Evolutionary conservation across 768 basidiomycete genomes (phyloP).

Genomic region (Amanita fuliginea): DNA sequence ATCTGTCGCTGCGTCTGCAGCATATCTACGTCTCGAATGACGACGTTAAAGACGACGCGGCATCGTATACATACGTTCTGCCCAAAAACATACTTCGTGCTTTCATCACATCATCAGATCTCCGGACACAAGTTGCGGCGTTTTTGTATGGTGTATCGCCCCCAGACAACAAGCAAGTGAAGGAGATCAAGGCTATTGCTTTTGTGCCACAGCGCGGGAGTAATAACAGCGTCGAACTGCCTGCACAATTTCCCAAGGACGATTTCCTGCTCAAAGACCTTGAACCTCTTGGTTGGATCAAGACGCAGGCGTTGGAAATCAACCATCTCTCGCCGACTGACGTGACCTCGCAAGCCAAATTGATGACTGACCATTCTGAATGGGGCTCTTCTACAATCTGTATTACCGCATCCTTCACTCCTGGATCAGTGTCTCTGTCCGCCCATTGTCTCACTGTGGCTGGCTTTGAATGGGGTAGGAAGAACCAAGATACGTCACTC

Average conservation of each 20-base stretch:
- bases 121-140: constrained; percentile 92
- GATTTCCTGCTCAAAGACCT: constrained; percentile 93
- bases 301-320: constrained; percentile 91
- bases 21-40: constrained; percentile 99
- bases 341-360: constrained; percentile 87
- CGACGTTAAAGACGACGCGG: constrained; percentile 96
- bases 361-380: constrained; percentile 95
- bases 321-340: constrained; percentile 89
- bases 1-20: constrained; percentile 90
- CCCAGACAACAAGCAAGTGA: constrained; percentile 94
- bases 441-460: constrained; percentile 84
- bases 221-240: constrained; percentile 90
- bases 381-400: constrained; percentile 93
- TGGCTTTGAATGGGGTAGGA: constrained; percentile 97
- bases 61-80: constrained; percentile 88
- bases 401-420: constrained; percentile 91
- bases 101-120: constrained; percentile 87
- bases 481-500: constrained; percentile 76
- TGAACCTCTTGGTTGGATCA: constrained; percentile 93
- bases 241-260: constrained; percentile 82
- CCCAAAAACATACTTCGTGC: constrained; percentile 95
- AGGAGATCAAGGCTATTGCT: constrained; percentile 96
- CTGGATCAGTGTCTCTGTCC: constrained; percentile 92
- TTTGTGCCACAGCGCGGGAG: constrained; percentile 97
- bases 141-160: constrained; percentile 91